A percentile compares a stretch with the other conserved stretches of the same genome.
Evolutionary conservation across 2,329 filamentous ascomycete species (phyloP).

Genomic region (Ramichloridium luteum): DNA sequence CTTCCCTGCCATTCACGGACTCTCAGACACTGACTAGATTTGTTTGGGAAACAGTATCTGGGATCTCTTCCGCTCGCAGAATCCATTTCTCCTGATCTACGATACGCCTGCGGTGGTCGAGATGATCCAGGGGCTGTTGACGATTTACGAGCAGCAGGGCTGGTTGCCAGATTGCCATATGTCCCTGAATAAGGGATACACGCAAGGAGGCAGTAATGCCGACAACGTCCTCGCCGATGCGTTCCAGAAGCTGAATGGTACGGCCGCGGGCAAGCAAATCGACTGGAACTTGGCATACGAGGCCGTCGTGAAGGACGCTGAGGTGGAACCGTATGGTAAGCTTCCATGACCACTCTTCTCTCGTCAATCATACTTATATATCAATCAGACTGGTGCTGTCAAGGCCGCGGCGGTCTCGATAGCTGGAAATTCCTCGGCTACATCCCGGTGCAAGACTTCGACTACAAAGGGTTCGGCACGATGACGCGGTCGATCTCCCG

Average conservation of each 20-base stretch:
- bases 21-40: conserved; percentile 2
- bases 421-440: conserved; percentile 56
- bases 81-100: conserved; percentile 51
- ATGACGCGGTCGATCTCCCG: conserved; percentile 41
- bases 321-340: conserved; percentile 30
- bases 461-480: conserved; percentile 35
- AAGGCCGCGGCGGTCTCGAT: conserved; percentile 55
- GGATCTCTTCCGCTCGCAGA: conserved; percentile 53
- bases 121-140: conserved; percentile 54
- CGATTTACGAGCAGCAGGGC: conserved; percentile 56
- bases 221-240: conserved; percentile 64
- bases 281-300: conserved; percentile 52
- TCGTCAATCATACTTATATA: neutral
- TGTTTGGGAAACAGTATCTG: conserved; percentile 52
- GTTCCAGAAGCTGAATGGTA: conserved; percentile 55
- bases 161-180: conserved; percentile 66
- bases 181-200: conserved; percentile 49
- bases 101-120: conserved; percentile 52
- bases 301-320: conserved; percentile 55
- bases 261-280: too few relatives aligned
- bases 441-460: conserved; percentile 39
- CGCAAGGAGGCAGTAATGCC: conserved; percentile 57
- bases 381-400: conserved; percentile 40
- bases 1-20: too few relatives aligned
- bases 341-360: neutral